phyloP scores from a whole-genome alignment of 768 basidiomycete genomes.

The Termitomyces sp. region DNA sequence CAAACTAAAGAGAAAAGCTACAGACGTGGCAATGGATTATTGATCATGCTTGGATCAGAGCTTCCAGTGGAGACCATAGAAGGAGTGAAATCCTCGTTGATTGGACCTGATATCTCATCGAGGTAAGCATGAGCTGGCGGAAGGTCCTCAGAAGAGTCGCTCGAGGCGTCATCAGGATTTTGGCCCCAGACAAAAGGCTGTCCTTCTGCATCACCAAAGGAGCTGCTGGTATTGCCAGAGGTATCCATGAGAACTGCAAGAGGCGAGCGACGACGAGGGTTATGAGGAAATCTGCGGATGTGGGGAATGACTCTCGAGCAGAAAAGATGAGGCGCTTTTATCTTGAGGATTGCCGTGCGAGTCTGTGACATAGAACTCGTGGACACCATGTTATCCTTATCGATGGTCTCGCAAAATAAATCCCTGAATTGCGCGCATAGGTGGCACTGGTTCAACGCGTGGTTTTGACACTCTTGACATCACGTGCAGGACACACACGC shows the following conservation, averaged over 20 bases:
- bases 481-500: not conserved
- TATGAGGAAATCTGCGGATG: not conserved
- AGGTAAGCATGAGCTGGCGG: not conserved
- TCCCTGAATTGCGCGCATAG: not conserved
- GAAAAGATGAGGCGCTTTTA: constrained; percentile 1
- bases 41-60: not conserved
- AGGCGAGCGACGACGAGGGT: constrained; percentile 1
- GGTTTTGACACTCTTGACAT: not conserved
- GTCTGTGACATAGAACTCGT: not conserved
- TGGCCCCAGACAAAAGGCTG: not conserved
- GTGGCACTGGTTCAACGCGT: not conserved
- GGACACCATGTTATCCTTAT: constrained; percentile 5
- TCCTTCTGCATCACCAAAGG: not conserved
- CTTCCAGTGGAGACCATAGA: not conserved
- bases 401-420: not conserved
- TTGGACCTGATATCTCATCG: not conserved
- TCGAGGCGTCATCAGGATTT: not conserved
- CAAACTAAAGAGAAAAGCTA: not conserved
- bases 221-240: not conserved
- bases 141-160: not conserved
- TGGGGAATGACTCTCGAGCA: not conserved
- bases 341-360: constrained; percentile 3
- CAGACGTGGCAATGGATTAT: not conserved
- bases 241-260: constrained; percentile 3
- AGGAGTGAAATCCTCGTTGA: not conserved